Percentiles rank a stretch among this genome's conserved stretches.
phyloP scores from a whole-genome alignment of 768 basidiomycete species.

The Tubosaeta sp. region DNA sequence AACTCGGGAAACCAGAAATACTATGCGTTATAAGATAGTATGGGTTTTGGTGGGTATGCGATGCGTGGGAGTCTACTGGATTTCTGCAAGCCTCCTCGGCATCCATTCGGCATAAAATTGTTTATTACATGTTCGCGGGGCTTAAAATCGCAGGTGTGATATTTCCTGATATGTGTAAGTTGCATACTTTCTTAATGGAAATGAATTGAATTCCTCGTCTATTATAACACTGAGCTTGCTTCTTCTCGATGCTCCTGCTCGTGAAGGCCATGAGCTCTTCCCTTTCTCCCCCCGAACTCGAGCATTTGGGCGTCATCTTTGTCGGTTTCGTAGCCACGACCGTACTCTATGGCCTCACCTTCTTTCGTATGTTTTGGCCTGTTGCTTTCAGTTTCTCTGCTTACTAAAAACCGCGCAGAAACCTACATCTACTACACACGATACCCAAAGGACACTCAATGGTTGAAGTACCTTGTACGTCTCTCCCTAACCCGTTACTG shows the following conservation, averaged over 20 bases:
- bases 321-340: conserved; percentile 25
- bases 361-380: conserved; percentile 24
- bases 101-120: too few species aligned
- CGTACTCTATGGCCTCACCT: conserved; percentile 31
- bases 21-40: too few species aligned
- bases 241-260: too few species aligned
- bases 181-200: background rate
- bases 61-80: too few species aligned
- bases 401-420: conserved; percentile 12
- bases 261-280: conserved; percentile 18
- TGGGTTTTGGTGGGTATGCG: too few species aligned
- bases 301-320: conserved; percentile 26
- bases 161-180: background rate
- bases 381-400: background rate
- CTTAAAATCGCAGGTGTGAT: background rate
- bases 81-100: too few species aligned
- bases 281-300: conserved; percentile 18
- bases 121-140: background rate
- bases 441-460: conserved; percentile 17
- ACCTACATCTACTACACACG: conserved; percentile 29
- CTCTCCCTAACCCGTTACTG: background rate
- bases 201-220: background rate
- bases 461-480: conserved; percentile 22
- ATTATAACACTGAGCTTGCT: too few species aligned
- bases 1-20: too few species aligned